Conservation (phyloP, 139 green algal genomes). For the Chlorella sp. region DNA sequence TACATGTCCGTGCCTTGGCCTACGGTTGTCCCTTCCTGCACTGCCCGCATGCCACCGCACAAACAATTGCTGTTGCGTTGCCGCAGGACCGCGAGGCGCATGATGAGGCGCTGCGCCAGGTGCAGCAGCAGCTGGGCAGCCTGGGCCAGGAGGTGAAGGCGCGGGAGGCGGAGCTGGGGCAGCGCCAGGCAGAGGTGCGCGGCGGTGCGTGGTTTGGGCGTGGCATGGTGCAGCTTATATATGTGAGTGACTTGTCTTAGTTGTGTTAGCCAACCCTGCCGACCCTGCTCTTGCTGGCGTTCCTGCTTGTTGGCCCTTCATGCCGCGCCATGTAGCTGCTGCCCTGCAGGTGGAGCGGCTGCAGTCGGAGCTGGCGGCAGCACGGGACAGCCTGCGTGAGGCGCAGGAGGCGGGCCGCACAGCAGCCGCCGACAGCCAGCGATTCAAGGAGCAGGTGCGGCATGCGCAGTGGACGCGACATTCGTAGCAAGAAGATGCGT, state of each 20-base stretch:
- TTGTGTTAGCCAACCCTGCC: too few species aligned
- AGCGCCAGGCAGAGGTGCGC: conserved; percentile 33
- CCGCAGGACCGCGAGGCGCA: conserved; percentile 41
- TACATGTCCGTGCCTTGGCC: too few species aligned
- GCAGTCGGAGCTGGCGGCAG: conserved; percentile 13
- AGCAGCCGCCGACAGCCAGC: neutral
- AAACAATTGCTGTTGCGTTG: too few species aligned
- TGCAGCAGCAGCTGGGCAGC: conserved; percentile 47
- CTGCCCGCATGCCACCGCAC: too few species aligned
- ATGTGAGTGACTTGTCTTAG: too few species aligned
- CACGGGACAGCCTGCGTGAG: neutral
- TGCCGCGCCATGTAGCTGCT: neutral
- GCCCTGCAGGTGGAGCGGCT: conserved; percentile 15
- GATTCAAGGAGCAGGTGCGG: conserved; percentile 33
- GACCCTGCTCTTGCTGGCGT: neutral
- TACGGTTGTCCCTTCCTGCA: too few species aligned
- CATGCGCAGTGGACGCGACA: too few species aligned
- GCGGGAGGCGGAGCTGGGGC: conserved; percentile 53
- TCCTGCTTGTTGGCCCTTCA: neutral
- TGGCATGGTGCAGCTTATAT: too few species aligned
- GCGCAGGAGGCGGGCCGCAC: conserved; percentile 17
- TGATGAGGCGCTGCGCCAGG: conserved; percentile 50
- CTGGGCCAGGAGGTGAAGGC: conserved; percentile 48
- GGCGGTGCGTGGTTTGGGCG: too few species aligned
- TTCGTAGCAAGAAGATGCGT: too few species aligned